Base-by-base conservation (phyloP, 495 filamentous ascomycete genomes). In the Neurospora sublineolata region DNA sequence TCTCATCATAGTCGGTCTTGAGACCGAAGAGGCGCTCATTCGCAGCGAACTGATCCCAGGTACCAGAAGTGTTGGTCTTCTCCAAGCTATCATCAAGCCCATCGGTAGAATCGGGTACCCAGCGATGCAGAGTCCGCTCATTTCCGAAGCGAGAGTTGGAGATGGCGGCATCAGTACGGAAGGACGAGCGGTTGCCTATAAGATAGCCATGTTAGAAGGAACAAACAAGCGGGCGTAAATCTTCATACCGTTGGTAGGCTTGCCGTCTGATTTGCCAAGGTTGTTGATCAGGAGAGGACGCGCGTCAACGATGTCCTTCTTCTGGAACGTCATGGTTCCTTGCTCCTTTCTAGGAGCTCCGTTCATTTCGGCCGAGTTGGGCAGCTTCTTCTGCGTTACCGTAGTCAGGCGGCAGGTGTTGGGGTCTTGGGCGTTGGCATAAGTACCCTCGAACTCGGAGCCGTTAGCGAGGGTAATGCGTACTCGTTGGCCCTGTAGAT, bases 41-140 rank as follows among this genome's bases (percentile, higher is more conserved):
- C 52, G 85, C 88, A 76, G 92, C 91, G 76, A 99, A 99, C 78
- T 99, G 95, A 79, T 99, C 93, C 95, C 95, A 99, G 23, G 76
- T 69, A 69, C 85, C 87, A 6, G 80, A 79, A 23, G 78, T 75
- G 1, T 75, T 71, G 40, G 84, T 75, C 38, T 83, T 86, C 74
- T 96, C 93, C 38, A 97, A 82, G 52, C 91, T 90, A 73, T 91
- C 79, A 74, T 94, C 89, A 38, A 87, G 76, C 40, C 84, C 86
- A 11, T 83, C 80, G 69, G 87, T 88, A n/a, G 85, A 80, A 67
- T 85, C 86, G n/a, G 93, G 88, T 68, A 93, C 89, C 95, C 95
- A 99, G 68, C 87, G 89, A 77, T 97, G 89, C 71, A 99, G 83
- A 71, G 88, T 84, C 41, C 94, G 88, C 79, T 97, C 93, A 33